Evolutionary conservation across 1,284 basidiomycete species (phyloP), one percentile per base, ranked within the genome.

Genomic region (Sporisorium exsertum): DNA sequence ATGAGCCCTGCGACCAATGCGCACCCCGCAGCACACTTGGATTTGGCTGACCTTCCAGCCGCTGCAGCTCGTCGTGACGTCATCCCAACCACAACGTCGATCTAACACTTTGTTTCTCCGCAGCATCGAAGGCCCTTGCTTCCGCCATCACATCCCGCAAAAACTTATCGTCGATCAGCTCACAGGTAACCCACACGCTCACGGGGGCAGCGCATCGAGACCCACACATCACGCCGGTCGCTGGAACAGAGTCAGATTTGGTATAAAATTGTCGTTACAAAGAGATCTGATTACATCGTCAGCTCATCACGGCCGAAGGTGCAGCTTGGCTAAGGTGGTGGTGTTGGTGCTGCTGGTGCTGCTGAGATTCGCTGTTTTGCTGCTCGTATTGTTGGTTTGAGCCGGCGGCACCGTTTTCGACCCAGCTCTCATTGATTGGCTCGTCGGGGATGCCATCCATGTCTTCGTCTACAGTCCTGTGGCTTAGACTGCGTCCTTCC

Each of bases 401-500:
- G 20, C 37, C 46, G 2, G 40, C 40, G 40, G 40, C 18, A n/a
- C 37, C 29, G 15, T 55, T 29, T 33, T 61, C 59, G 3, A 50
- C 64, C 70, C 70, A 72, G 8, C 40, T 47, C 8, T 60, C 63
- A 5, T 56, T 27, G 18, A 26, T 27, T 7, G 50, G 49, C 20
- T 65, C 63, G 42, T 62, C 64, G 12, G 64, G 47, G 15, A 75
- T 70, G 6, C 75, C 72, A 16, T 63, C 65, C 60, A 65, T 40
- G 46, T 78, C 67, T 35, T 78, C 76, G 8, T 75, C 76, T 1
- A 64, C 56, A 2, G 49, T 56, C 22, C 61, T 47, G 26, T 69
- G 61, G 26, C 55, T 70, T 3, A 79, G 58, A 22, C 68, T 65
- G 20, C 68, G 51, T 3, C 77, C 77, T 29, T 79, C 72, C 10